Conservation (phyloP, 2,329 filamentous ascomycete genomes). For the Calonectria ilicicola region DNA sequence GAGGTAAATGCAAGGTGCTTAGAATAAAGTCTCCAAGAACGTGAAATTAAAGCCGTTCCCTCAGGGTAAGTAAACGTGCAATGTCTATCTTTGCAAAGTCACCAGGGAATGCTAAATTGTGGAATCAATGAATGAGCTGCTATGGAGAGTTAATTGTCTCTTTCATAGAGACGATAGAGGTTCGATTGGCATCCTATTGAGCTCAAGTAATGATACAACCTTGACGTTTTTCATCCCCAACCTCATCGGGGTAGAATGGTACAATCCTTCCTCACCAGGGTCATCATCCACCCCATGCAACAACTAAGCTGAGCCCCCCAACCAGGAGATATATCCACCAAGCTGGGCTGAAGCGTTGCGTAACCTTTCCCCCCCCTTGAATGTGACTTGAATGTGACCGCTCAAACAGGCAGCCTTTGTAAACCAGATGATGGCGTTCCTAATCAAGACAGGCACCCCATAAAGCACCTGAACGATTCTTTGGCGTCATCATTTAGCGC, state of each 20-base stretch:
- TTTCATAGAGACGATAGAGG: too few species aligned
- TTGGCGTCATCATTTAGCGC: neutral
- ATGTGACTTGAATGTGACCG: neutral
- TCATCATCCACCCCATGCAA: neutral
- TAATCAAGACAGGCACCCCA: neutral
- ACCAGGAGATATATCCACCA: neutral
- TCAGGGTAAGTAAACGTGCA: too few species aligned
- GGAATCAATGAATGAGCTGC: too few species aligned
- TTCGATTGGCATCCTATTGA: too few species aligned
- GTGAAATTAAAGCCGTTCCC: too few species aligned
- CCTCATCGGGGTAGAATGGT: neutral
- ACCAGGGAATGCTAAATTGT: too few species aligned
- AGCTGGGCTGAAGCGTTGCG: constrained; percentile 7
- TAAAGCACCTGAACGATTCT: neutral
- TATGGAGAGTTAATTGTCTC: too few species aligned
- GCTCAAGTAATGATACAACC: neutral
- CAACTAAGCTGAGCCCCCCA: neutral
- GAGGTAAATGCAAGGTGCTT: too few species aligned
- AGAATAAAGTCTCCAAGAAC: too few species aligned
- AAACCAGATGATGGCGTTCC: neutral
- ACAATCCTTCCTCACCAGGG: neutral
- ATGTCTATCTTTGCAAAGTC: too few species aligned
- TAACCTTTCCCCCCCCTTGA: too few species aligned
- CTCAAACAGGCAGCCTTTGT: neutral
- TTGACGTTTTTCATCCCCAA: neutral